These are phyloP conservation scores for Fomitopsis serialis DNA, from an alignment of 768 basidiomycete species.

Conservation along the genomic window DNA sequence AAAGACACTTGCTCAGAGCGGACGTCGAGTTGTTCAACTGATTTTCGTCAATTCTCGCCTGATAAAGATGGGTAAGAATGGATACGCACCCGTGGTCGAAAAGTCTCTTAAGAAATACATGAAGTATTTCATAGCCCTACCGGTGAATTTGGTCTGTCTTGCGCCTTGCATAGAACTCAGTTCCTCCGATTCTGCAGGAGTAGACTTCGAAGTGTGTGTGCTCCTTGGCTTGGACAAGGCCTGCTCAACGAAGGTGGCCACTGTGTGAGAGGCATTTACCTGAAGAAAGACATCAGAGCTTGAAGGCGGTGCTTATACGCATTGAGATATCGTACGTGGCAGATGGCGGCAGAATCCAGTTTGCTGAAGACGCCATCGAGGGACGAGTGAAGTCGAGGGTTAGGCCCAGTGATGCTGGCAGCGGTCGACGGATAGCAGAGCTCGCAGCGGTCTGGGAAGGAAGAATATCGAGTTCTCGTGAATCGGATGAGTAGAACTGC, in stretches of 20 bases:
- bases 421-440: background rate
- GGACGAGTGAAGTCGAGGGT: constrained; percentile 6
- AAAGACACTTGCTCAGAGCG: constrained; percentile 19
- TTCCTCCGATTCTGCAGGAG: background rate
- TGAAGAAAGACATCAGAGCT: background rate
- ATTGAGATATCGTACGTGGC: background rate
- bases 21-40: constrained; percentile 16
- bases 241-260: constrained; percentile 6
- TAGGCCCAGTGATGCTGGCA: background rate
- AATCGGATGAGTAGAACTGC: constrained; percentile 58
- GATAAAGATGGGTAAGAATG: background rate
- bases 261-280: constrained; percentile 10
- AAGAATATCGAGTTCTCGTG: constrained; percentile 20
- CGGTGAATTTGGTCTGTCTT: too few species aligned
- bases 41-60: background rate
- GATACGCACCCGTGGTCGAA: constrained; percentile 6
- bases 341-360: constrained; percentile 6
- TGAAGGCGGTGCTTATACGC: too few species aligned
- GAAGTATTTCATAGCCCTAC: background rate
- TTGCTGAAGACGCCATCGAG: background rate
- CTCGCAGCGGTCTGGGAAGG: constrained; percentile 9
- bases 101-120: background rate
- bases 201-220: background rate
- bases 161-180: too few species aligned
- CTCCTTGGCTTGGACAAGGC: background rate